phyloP scores from a whole-genome alignment of 495 filamentous ascomycete genomes.

The Penicillium tannophilum region DNA sequence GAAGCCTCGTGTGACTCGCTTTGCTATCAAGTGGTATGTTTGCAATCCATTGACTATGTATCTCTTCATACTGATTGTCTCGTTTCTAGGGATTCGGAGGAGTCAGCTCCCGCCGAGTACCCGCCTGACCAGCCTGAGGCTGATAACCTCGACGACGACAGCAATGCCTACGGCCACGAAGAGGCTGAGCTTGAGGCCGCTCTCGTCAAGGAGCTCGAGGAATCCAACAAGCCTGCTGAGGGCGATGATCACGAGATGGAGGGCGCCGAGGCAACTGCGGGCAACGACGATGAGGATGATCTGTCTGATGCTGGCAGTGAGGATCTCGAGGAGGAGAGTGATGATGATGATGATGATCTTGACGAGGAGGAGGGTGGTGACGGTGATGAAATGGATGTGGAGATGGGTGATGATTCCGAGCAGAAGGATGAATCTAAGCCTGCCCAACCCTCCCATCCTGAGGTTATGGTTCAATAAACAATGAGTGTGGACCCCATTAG shows the following conservation, averaged over 20 bases:
- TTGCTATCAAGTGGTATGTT: slow-evolving; percentile 96
- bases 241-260: slow-evolving; percentile 83
- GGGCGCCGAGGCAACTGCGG: slow-evolving; percentile 60
- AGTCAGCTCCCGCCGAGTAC: slow-evolving; percentile 92
- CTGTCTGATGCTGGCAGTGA: slow-evolving; percentile 86
- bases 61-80: neutral
- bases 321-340: slow-evolving; percentile 90
- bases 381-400: slow-evolving; percentile 57
- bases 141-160: slow-evolving; percentile 82
- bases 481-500: neutral
- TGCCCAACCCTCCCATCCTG: slow-evolving; percentile 43
- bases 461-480: slow-evolving; percentile 56
- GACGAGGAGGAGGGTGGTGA: slow-evolving; percentile 81
- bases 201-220: slow-evolving; percentile 60
- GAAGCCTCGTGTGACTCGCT: slow-evolving; percentile 95
- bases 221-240: slow-evolving; percentile 51
- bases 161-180: slow-evolving; percentile 82
- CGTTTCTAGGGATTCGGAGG: slow-evolving; percentile 81
- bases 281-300: slow-evolving; percentile 73
- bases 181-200: slow-evolving; percentile 56
- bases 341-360: slow-evolving; percentile 71
- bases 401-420: slow-evolving; percentile 70
- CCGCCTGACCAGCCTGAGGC: slow-evolving; percentile 97
- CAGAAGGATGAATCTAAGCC: slow-evolving; percentile 25
- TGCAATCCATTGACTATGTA: neutral